Base-by-base conservation (phyloP, 805 yeast species). In the Yarrowia divulgata region DNA sequence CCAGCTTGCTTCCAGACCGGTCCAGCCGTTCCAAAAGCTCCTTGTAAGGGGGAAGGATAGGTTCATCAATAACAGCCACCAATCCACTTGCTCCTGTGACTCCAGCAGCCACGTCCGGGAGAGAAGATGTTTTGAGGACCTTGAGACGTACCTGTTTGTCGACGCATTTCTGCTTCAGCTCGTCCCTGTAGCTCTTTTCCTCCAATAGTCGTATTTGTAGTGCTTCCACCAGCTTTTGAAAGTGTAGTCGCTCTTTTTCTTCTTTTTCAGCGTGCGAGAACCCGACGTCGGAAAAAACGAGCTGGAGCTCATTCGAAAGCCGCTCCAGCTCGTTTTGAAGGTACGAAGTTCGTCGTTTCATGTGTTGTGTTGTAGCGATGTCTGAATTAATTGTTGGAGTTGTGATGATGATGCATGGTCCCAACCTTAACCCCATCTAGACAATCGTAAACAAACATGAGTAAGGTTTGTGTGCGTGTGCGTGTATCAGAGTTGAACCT, bases 271-370 rank as follows among this genome's bases (percentile, higher is more conserved):
- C 57, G 8, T 63, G 46, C 39, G 68, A 48, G 12, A 63, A 48
- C 2, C 68, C 68, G 2, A 49, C 37, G 37, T 63, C 68, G 23
- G 57, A 37, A 9, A 63, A 63, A 9, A 63, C 55, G 1, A 63
- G 68, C 57, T 63, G 68, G 16, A 63, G 68, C 57, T 63, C 68
- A 39, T 48, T 40, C n/a, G 57, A 48, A 13, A 63, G 46, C 10
- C 57, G 68, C 45, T 48, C 68, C 23, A 63, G n/a, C 68, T 63
- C 68, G 57, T 48, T 37, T 9, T 46, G 57, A 3, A 63, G 57
- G 12, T 63, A 63, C 50, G 68, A 63, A 9, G 68, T 49, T 48
- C 68, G 43, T 37, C 68, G 46, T 39, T 49, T 63, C 68, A 63
- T 63, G n/a, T 14, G 45, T 39, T 5, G 16, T 18, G 34, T 4